A percentile compares a stretch with the other conserved stretches of the same genome.
These are phyloP conservation scores for Pseudogymnoascus destructans DNA, from an alignment of 2,329 filamentous ascomycete species.

Conservation along the genomic window DNA sequence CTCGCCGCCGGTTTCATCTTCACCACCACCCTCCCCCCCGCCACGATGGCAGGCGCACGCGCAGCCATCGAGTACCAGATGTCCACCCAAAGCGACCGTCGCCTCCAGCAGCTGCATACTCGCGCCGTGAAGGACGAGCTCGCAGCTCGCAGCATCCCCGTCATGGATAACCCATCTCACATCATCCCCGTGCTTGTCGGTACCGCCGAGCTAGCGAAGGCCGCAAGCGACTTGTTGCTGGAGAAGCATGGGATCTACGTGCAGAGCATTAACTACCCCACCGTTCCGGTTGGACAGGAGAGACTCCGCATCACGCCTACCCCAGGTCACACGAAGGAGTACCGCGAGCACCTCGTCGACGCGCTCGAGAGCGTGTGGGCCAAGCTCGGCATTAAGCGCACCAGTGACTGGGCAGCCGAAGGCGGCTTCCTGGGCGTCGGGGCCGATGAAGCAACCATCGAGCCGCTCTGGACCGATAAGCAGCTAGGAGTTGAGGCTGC, in stretches of 20 bases:
- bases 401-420: conserved; percentile 77
- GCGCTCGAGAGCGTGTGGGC: conserved; percentile 83
- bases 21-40: conserved; percentile 88
- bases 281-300: conserved; percentile 95
- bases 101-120: conserved; percentile 91
- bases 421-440: conserved; percentile 95
- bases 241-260: conserved; percentile 90
- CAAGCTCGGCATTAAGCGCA: conserved; percentile 80
- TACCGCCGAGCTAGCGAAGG: conserved; percentile 83
- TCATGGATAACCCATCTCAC: conserved; percentile 95
- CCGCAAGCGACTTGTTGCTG: conserved; percentile 82
- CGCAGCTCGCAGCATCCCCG: conserved; percentile 69
- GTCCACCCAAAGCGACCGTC: conserved; percentile 69
- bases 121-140: conserved; percentile 84
- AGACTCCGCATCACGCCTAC: conserved; percentile 92
- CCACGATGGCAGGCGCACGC: conserved; percentile 89
- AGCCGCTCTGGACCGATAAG: conserved; percentile 81
- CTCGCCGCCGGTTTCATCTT: conserved; percentile 97
- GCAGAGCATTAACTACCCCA: conserved; percentile 98
- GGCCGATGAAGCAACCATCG: conserved; percentile 40
- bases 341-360: conserved; percentile 71
- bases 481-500: conserved; percentile 61
- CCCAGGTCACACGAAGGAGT: conserved; percentile 74
- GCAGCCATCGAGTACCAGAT: conserved; percentile 91
- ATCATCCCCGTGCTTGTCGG: conserved; percentile 91